Evolutionary conservation across 2,329 filamentous ascomycete species (phyloP).

Genomic region (Ascochyta lentis): DNA sequence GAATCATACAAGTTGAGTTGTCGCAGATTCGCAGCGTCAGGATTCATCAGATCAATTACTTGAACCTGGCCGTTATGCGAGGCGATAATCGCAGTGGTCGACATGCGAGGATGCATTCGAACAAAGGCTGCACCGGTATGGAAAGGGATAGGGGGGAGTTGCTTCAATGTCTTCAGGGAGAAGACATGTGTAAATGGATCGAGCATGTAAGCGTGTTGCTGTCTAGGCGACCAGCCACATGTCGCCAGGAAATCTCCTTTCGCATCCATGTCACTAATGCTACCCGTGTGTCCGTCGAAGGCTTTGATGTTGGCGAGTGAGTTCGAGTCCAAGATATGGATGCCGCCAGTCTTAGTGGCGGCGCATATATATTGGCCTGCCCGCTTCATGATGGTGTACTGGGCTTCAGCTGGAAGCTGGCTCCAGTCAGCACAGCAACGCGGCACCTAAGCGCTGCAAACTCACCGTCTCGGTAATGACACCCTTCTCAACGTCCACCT

Average conservation of each 20-base stretch:
- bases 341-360: constrained; percentile 79
- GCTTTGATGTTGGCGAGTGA: constrained; percentile 80
- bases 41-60: constrained; percentile 93
- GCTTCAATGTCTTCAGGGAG: constrained; percentile 87
- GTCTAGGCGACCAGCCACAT: constrained; percentile 88
- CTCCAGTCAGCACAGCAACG: constrained; percentile 38
- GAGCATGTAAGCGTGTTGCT: constrained; percentile 79
- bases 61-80: constrained; percentile 94
- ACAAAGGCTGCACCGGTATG: constrained; percentile 93
- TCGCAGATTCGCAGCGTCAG: constrained; percentile 82
- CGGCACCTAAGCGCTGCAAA: background rate
- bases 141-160: constrained; percentile 88
- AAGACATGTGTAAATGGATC: constrained; percentile 96
- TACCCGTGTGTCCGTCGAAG: constrained; percentile 88
- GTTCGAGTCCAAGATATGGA: constrained; percentile 84
- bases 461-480: constrained; percentile 51
- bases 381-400: constrained; percentile 92
- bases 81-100: constrained; percentile 91
- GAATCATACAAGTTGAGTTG: constrained; percentile 77
- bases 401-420: constrained; percentile 72
- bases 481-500: constrained; percentile 67
- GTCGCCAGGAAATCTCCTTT: constrained; percentile 95
- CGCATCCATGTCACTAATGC: constrained; percentile 96
- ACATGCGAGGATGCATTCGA: constrained; percentile 94
- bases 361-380: constrained; percentile 87